Percentiles rank a stretch among this genome's conserved stretches.
Evolutionary conservation across 768 basidiomycete genomes (phyloP).

Genomic region (Butyriboletus loyo): DNA sequence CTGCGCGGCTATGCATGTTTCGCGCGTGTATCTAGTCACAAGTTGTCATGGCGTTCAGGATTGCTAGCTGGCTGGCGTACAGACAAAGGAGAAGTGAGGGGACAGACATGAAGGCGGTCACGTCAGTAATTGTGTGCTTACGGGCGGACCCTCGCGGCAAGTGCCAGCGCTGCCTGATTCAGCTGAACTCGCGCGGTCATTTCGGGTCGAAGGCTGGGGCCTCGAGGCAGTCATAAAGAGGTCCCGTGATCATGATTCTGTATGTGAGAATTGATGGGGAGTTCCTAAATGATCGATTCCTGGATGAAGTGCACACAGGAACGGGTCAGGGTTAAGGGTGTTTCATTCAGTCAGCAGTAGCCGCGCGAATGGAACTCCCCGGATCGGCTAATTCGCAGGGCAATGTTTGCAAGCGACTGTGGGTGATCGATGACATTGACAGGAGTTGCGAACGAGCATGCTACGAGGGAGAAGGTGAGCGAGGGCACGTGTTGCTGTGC

Average conservation of each 20-base stretch:
- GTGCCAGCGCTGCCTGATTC: conserved; percentile 11
- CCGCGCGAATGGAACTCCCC: conserved; percentile 9
- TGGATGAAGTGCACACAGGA: conserved; percentile 21
- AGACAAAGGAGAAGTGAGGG: background rate
- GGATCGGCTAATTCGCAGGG: conserved; percentile 19
- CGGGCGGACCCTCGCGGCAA: background rate
- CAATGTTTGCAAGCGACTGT: conserved; percentile 7
- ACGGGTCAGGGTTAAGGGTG: conserved; percentile 24
- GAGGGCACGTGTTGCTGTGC: conserved; percentile 1
- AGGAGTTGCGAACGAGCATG: background rate
- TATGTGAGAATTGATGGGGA: conserved; percentile 12
- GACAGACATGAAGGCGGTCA: background rate
- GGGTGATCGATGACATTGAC: no score
- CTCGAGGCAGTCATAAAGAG: conserved; percentile 25
- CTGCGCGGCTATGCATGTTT: conserved; percentile 10
- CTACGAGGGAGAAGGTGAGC: no score
- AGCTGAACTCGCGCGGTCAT: conserved; percentile 28
- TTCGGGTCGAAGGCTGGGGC: conserved; percentile 24
- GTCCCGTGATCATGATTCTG: conserved; percentile 23
- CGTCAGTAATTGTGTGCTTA: background rate
- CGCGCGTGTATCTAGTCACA: background rate
- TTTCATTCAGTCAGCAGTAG: background rate
- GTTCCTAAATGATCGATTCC: conserved; percentile 6
- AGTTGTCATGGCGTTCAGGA: background rate
- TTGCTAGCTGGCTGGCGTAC: background rate